phyloP scores from a whole-genome alignment of 208 protist species.

The Leishmania tropica region DNA sequence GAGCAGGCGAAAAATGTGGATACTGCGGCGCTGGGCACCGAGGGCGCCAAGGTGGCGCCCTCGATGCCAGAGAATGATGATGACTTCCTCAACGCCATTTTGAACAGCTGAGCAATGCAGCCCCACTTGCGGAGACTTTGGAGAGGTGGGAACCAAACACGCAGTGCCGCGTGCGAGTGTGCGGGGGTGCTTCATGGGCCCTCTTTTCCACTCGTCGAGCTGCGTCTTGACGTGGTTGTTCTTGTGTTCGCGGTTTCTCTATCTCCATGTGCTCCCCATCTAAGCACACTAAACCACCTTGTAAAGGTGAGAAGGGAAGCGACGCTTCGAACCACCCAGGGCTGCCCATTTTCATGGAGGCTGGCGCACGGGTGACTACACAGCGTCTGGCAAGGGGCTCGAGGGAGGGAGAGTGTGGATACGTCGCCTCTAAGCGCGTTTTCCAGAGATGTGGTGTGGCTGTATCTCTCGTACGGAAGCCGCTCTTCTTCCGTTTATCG shows the following conservation, averaged over 20 bases:
- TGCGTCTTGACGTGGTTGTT: background rate
- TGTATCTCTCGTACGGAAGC: background rate
- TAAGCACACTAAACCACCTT: background rate
- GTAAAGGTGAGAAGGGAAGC: background rate
- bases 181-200: background rate
- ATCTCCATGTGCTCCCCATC: background rate
- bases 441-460: background rate
- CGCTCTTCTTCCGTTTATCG: background rate
- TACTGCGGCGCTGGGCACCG: background rate
- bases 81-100: slow-evolving; percentile 65
- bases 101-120: slow-evolving; percentile 43
- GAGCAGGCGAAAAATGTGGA: background rate
- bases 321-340: background rate
- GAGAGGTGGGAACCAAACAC: background rate
- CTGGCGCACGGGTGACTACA: background rate
- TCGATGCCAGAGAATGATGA: slow-evolving; percentile 47
- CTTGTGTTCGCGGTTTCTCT: background rate
- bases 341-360: background rate
- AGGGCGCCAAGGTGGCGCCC: background rate
- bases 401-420: background rate
- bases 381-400: background rate
- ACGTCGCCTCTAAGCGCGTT: background rate
- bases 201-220: background rate
- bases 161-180: background rate
- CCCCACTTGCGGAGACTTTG: background rate